phyloP scores from a whole-genome alignment of 306 rosid genomes.

The Heteromeles arbutifolia region DNA sequence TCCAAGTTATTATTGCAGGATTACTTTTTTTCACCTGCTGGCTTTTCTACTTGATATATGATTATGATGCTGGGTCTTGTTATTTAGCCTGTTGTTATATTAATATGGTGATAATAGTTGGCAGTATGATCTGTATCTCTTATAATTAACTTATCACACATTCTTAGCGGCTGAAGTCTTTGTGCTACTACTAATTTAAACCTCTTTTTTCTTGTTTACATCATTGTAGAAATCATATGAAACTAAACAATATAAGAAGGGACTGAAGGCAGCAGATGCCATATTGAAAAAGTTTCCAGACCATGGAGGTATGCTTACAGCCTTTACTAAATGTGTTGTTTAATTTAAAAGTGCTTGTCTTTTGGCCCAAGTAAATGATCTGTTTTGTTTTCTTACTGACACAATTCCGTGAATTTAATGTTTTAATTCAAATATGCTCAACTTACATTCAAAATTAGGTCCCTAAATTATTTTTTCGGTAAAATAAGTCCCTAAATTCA shows the following conservation, averaged over 20 bases:
- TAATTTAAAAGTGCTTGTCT: background rate
- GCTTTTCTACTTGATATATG: background rate
- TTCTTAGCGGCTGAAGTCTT: background rate
- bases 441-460: too few species aligned
- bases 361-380: background rate
- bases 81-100: background rate
- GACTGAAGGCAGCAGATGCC: slow-evolving; percentile 92
- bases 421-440: background rate
- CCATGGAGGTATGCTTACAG: slow-evolving; percentile 74
- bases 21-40: background rate
- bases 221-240: slow-evolving; percentile 85
- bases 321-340: slow-evolving; percentile 1
- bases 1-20: background rate
- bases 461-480: too few species aligned
- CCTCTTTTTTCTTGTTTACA: slow-evolving; percentile 10
- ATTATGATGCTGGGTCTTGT: background rate
- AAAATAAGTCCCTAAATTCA: too few species aligned
- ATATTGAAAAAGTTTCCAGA: slow-evolving; percentile 92
- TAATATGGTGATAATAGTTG: background rate
- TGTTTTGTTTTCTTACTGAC: background rate
- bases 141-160: background rate
- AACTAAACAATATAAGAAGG: slow-evolving; percentile 96
- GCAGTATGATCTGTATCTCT: background rate
- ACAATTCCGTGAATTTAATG: background rate
- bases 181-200: background rate